phyloP scores from a whole-genome alignment of 768 basidiomycete genomes.

The Boletus rubescentipes region DNA sequence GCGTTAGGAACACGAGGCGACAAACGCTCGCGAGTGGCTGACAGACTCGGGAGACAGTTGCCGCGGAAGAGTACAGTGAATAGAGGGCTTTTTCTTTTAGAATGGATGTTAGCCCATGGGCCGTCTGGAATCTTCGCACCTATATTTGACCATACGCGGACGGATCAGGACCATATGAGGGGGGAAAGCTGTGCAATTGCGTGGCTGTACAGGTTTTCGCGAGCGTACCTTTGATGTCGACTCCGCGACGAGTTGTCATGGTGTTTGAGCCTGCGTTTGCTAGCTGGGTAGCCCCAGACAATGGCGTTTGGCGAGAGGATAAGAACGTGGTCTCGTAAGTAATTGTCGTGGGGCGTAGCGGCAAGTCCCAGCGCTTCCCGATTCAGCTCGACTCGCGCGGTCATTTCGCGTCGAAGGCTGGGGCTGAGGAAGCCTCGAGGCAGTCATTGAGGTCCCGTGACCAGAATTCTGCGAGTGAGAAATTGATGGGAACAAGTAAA shows the following conservation, averaged over 20 bases:
- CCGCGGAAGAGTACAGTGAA: constrained; percentile 2
- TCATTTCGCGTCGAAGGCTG: constrained; percentile 28
- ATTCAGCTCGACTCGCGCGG: constrained; percentile 23
- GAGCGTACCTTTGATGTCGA: background rate
- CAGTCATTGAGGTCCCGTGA: constrained; percentile 26
- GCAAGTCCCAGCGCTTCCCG: constrained; percentile 12
- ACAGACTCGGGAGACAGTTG: constrained; percentile 1
- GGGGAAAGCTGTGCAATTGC: constrained; percentile 3
- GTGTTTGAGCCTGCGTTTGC: background rate
- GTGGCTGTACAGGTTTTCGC: constrained; percentile 14
- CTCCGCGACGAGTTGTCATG: background rate
- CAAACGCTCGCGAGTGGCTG: constrained; percentile 10
- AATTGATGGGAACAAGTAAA: constrained; percentile 13
- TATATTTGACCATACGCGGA: constrained; percentile 4
- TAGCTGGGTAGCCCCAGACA: background rate
- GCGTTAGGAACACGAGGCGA: constrained; percentile 18
- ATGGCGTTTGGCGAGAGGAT: background rate
- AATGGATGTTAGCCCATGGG: background rate
- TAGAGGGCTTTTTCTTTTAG: constrained; percentile 1
- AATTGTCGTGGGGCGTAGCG: background rate
- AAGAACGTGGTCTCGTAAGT: background rate
- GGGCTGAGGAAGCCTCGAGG: constrained; percentile 29
- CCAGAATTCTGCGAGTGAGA: constrained; percentile 2
- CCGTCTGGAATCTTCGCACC: constrained; percentile 5
- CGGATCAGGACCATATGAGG: background rate